phyloP scores from a whole-genome alignment of 768 basidiomycete genomes.

The Boletus eberwhitei region DNA sequence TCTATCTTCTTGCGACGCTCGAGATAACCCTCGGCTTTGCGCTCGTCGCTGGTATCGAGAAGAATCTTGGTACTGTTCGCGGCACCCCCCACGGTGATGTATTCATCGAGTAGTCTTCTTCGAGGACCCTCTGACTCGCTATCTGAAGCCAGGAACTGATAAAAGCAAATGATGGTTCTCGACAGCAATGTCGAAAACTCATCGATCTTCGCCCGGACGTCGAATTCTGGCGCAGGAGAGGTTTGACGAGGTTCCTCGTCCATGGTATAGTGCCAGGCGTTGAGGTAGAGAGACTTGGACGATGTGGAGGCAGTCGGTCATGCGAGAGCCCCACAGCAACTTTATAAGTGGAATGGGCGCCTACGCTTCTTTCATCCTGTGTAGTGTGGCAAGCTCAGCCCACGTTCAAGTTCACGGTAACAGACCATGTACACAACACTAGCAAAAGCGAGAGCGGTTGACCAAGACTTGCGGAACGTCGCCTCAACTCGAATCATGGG shows the following conservation, averaged over 20 bases:
- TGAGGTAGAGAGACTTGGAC: neutral
- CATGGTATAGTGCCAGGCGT: constrained; percentile 4
- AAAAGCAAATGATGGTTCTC: constrained; percentile 25
- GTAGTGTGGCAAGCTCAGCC: neutral
- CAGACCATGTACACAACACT: neutral
- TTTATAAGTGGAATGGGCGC: constrained; percentile 9
- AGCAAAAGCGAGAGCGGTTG: neutral
- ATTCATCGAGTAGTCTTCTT: constrained; percentile 23
- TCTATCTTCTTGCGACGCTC: constrained; percentile 20
- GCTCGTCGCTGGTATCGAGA: constrained; percentile 23
- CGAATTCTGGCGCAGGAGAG: constrained; percentile 6
- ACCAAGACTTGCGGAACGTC: neutral
- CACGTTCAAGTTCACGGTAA: neutral
- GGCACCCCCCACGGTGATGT: constrained; percentile 27
- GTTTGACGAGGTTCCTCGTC: constrained; percentile 1
- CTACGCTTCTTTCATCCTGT: neutral
- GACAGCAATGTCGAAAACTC: constrained; percentile 19
- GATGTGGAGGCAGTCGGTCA: neutral
- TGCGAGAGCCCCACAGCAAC: constrained; percentile 6
- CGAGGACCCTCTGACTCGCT: constrained; percentile 20
- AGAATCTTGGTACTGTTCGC: constrained; percentile 25
- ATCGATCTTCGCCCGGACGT: constrained; percentile 24
- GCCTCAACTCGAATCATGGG: neutral
- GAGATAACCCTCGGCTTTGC: constrained; percentile 20
- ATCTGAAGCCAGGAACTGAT: constrained; percentile 28